Evolutionary conservation across 2,329 filamentous ascomycete genomes (phyloP), one percentile per base, ranked within the genome.

Genomic region (Zalaria sp.): DNA sequence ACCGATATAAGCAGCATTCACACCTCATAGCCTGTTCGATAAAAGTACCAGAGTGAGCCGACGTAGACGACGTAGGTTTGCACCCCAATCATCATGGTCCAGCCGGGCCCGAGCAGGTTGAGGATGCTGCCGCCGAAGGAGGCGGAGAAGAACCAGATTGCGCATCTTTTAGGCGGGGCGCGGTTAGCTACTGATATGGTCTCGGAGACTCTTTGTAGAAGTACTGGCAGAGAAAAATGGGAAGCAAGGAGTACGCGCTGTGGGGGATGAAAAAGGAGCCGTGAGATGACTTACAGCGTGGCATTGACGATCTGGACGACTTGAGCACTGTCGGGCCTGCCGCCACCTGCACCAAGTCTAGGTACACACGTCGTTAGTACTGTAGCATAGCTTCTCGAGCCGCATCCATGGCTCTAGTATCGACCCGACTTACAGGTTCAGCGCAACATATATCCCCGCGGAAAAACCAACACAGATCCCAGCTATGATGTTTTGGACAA

Each of bases 271-370:
- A 7, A n/a, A 32, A 32, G 29, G 7, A 32, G 29, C 7, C 7
- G 29, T 7, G n/a, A 32, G 29, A 32, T 7, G 29, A 32, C 29
- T 32, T 32, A 32, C 8, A 57, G 48, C 0, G 47, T 51, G 10
- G 52, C 51, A 36, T 56, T 54, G 35, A 53, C 51, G 11, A 55
- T 49, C 34, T 57, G 52, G 25, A 53, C 49, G 25, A 51, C 47
- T 32, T 51, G 47, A 0, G 53, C 52, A 3, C 51, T 53, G 39
- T 52, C 47, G 2, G 53, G 48, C n/a, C 49, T 46, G 18, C 54
- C 54, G 6, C 53, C 54, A 27, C 53, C 54, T 6, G 54, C 54
- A 6, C 54, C 54, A 2, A 57, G 50, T 8, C 53, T 40, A 29
- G 29, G n/a, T 32, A 32, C 29, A 32, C 29, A 18, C 18, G 18